Evolutionary conservation across 768 basidiomycete genomes (phyloP).

Genomic region (Pleurotus giganteus): DNA sequence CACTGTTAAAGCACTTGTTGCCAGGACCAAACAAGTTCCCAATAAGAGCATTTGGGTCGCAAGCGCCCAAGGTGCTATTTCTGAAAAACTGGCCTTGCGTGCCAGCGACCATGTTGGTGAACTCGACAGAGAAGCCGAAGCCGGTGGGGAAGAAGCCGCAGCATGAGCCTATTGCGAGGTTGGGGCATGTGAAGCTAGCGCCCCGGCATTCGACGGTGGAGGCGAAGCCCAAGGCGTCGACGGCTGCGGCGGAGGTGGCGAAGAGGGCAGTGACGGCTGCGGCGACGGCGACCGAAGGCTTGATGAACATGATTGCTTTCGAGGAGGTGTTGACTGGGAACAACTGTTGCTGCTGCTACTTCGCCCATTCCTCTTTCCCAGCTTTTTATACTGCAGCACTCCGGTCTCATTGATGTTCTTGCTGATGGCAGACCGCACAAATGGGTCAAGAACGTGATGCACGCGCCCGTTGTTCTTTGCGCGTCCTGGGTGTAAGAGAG

Average conservation of each 20-base stretch:
- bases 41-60: slow-evolving; percentile 7
- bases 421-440: background rate
- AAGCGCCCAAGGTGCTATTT: background rate
- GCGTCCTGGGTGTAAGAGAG: background rate
- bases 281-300: background rate
- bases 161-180: slow-evolving; percentile 13
- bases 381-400: background rate
- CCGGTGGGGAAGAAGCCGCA: slow-evolving; percentile 16
- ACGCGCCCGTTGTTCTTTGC: background rate
- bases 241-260: slow-evolving; percentile 4
- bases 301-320: background rate
- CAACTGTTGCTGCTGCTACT: background rate
- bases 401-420: background rate
- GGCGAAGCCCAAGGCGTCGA: slow-evolving; percentile 12
- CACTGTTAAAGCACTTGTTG: slow-evolving; percentile 15
- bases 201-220: slow-evolving; percentile 15
- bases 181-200: slow-evolving; percentile 14
- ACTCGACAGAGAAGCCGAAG: slow-evolving; percentile 15
- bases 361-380: background rate
- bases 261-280: background rate
- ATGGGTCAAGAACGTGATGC: background rate
- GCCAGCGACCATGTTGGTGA: slow-evolving; percentile 14
- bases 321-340: background rate
- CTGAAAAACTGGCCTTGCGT: slow-evolving; percentile 16
- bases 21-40: slow-evolving; percentile 15